phyloP scores from a whole-genome alignment of 148 eudicot species.

The Fagopyrum tataricum region DNA sequence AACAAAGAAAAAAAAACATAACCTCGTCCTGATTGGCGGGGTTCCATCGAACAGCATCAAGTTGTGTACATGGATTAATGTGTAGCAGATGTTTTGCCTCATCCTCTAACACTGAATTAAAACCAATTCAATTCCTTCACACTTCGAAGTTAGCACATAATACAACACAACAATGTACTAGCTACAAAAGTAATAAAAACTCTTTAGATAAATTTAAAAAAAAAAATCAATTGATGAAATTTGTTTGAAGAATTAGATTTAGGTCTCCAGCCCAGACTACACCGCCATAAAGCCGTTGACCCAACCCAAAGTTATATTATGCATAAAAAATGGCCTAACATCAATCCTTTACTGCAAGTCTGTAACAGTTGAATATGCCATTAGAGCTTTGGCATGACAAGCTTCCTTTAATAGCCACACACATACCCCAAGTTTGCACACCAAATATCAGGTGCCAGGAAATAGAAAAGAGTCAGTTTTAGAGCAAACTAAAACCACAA shows the following conservation, averaged over 20 bases:
- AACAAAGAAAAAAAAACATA: background rate
- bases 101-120: conserved; percentile 44
- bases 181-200: background rate
- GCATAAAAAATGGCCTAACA: background rate
- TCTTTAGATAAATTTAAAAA: too few species aligned
- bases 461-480: background rate
- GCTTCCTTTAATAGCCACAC: background rate
- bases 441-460: background rate
- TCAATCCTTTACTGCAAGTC: background rate
- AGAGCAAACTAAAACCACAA: conserved; percentile 1
- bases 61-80: conserved; percentile 35
- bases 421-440: background rate
- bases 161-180: background rate
- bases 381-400: background rate
- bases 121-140: background rate
- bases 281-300: background rate
- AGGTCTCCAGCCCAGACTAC: background rate
- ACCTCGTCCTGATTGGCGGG: conserved; percentile 95
- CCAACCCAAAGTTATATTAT: background rate
- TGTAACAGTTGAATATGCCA: background rate
- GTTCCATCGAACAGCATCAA: conserved; percentile 78
- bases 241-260: background rate
- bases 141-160: background rate
- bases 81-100: conserved; percentile 73
- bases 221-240: background rate